These are phyloP conservation scores for Trichosporon sp. DNA, from an alignment of 1,284 basidiomycete species.

Conservation along the genomic window DNA sequence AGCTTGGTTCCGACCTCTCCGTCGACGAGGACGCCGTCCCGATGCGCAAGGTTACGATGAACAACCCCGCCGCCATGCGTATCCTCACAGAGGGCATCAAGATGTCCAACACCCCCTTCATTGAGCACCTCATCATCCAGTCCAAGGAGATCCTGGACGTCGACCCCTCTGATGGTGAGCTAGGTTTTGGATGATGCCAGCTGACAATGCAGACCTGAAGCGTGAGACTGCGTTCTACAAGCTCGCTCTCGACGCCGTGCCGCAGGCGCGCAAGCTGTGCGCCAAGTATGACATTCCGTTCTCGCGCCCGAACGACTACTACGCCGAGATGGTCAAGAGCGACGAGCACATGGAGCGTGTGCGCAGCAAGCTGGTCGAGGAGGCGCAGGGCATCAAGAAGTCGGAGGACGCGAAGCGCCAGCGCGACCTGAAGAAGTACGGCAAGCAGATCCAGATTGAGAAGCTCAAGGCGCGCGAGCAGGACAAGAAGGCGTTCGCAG, in stretches of 20 bases:
- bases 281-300: slow-evolving; percentile 75
- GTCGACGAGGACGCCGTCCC: slow-evolving; percentile 78
- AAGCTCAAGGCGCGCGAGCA: slow-evolving; percentile 76
- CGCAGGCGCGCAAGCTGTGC: slow-evolving; percentile 73
- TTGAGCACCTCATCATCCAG: slow-evolving; percentile 76
- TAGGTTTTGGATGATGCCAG: neutral
- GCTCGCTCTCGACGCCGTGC: slow-evolving; percentile 82
- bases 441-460: slow-evolving; percentile 91
- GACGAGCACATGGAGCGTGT: slow-evolving; percentile 98
- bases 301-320: slow-evolving; percentile 91
- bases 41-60: slow-evolving; percentile 75
- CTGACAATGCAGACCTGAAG: slow-evolving; percentile 66
- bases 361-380: slow-evolving; percentile 85
- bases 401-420: slow-evolving; percentile 88
- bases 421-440: slow-evolving; percentile 95
- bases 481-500: slow-evolving; percentile 80
- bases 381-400: slow-evolving; percentile 83
- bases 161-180: slow-evolving; percentile 63
- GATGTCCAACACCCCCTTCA: slow-evolving; percentile 77
- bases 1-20: slow-evolving; percentile 64
- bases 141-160: slow-evolving; percentile 75
- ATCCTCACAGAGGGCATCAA: slow-evolving; percentile 77
- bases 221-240: slow-evolving; percentile 97
- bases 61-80: slow-evolving; percentile 80
- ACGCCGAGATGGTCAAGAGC: slow-evolving; percentile 98